Percentiles rank a stretch among this genome's conserved stretches.
These are phyloP conservation scores for Flaveria floridana DNA, from an alignment of 140 eudicot genomes.

Conservation along the genomic window DNA sequence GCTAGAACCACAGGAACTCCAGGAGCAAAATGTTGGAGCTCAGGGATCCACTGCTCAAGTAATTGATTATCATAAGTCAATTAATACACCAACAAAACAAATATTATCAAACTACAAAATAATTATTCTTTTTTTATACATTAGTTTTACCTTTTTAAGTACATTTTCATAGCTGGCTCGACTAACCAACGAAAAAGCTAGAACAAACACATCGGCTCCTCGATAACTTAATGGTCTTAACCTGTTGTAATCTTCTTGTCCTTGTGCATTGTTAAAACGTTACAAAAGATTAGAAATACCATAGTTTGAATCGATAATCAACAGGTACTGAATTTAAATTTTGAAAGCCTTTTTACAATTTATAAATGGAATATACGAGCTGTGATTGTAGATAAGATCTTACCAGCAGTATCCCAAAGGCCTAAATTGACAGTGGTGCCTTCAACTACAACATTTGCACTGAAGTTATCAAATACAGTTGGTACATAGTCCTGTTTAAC, in stretches of 20 bases:
- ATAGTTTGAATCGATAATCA: background rate
- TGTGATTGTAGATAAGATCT: constrained; percentile 24
- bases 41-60: constrained; percentile 81
- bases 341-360: background rate
- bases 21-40: constrained; percentile 88
- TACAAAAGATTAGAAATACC: constrained; percentile 12
- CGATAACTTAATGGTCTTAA: constrained; percentile 74
- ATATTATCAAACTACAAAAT: background rate
- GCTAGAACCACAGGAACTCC: constrained; percentile 82
- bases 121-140: background rate
- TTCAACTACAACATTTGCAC: constrained; percentile 83
- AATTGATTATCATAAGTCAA: constrained; percentile 30
- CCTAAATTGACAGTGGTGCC: constrained; percentile 74
- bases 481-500: constrained; percentile 71
- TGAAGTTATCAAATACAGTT: constrained; percentile 77
- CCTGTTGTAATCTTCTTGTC: constrained; percentile 77
- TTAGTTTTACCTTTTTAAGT: constrained; percentile 55
- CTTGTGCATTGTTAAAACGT: constrained; percentile 28
- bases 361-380: constrained; percentile 1
- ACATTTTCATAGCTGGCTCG: constrained; percentile 78
- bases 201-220: constrained; percentile 72
- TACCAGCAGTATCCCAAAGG: constrained; percentile 86
- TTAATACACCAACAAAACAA: constrained; percentile 11
- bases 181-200: constrained; percentile 74
- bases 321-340: background rate